Conservation (phyloP, 169 alveolate species). For the Cryptosporidium sp. region DNA sequence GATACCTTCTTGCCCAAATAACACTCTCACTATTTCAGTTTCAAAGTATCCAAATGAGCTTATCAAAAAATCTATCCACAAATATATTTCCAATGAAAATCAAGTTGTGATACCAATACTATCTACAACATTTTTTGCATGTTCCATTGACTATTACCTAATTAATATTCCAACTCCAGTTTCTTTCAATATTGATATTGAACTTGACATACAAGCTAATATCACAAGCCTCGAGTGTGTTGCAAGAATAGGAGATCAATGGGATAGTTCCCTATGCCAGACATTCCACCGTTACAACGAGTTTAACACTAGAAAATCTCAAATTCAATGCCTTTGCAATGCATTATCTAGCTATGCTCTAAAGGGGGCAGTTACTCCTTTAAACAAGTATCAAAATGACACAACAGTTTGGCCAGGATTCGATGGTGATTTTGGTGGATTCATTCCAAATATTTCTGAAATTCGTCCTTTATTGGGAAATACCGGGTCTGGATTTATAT, state of each 20-base stretch:
- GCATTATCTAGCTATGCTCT: slow-evolving; percentile 55
- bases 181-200: slow-evolving; percentile 17
- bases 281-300: slow-evolving; percentile 45
- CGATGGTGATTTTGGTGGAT: slow-evolving; percentile 26
- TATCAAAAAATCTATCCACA: slow-evolving; percentile 26
- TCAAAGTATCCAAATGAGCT: slow-evolving; percentile 26
- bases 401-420: slow-evolving; percentile 60
- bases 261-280: slow-evolving; percentile 34
- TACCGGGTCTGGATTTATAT: slow-evolving; percentile 43
- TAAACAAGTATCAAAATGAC: slow-evolving; percentile 51
- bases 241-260: background rate
- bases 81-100: background rate
- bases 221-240: slow-evolving; percentile 25
- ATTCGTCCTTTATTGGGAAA: slow-evolving; percentile 1
- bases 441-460: slow-evolving; percentile 53
- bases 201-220: slow-evolving; percentile 28
- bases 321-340: slow-evolving; percentile 61
- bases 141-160: slow-evolving; percentile 59
- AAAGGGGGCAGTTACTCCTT: slow-evolving; percentile 31
- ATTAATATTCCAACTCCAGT: slow-evolving; percentile 60
- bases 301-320: slow-evolving; percentile 55
- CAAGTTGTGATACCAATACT: slow-evolving; percentile 4
- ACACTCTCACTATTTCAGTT: slow-evolving; percentile 33
- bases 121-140: slow-evolving; percentile 44
- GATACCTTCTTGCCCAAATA: slow-evolving; percentile 73